Base-by-base conservation (phyloP, 805 yeast genomes). In the Candida ponderosae region DNA sequence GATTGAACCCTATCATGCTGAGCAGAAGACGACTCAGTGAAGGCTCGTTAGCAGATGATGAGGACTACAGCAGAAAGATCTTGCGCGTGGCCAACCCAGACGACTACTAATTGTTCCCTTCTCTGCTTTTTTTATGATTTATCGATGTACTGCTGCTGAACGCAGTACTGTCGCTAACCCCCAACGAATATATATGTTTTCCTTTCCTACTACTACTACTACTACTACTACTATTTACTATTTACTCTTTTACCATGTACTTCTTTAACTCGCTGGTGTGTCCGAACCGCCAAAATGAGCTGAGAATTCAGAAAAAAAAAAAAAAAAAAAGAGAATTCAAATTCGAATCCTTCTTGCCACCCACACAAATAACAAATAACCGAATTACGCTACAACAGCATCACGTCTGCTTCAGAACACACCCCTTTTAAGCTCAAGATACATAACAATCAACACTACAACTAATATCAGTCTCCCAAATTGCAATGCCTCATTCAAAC, bases 31-130 rank as follows among this genome's bases (percentile, higher is more conserved):
- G 96, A 45, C 68, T 85, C 43, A 78, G 88, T 50, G 90, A 84
- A 50, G 96, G 96, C 5, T 79, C 90, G 3, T 65, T 89, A 37
- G 89, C 94, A 10, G 94, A 87, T 56, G 94, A 83, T 43, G 76
- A 85, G 4, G 93, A 85, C 56, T 84, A 81, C 60, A 71, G 84
- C 35, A 68, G 88, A 53, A 86, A 86, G 62, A 78, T 85, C 16
- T 66, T 89, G 33, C 80, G 87, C 41, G 95, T 89, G 11, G 89
- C 95, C 26, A 89, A 89, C 52, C 96, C 96, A 1, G 95, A 86
- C 56, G 79, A 72, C 45, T 47, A 43, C 31, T 36, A 24, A 11
- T 19, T 13, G 17, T 29, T 29, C 18, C 15, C 30, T 39, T 21
- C 31, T 35, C n/a, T n/a, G n/a, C n/a, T n/a, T 9, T 10, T 10